These are phyloP conservation scores for Gracilariopsis chorda DNA, from an alignment of 23 red algal genomes.

Conservation along the genomic window DNA sequence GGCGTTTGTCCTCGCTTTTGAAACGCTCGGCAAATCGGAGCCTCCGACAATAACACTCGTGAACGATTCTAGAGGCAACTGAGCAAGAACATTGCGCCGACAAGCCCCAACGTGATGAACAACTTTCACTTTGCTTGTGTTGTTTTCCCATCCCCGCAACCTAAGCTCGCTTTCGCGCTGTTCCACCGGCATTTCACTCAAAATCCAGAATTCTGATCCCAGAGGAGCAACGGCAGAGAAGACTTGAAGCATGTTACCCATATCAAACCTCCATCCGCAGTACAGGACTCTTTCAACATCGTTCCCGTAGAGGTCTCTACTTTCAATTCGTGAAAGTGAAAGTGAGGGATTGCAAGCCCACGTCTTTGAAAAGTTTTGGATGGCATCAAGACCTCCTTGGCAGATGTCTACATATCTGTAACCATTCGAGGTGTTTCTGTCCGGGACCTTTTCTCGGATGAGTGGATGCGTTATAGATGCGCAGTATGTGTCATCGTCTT, in stretches of 20 bases:
- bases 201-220: conserved; percentile 64
- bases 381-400: conserved; percentile 50
- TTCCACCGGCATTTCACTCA: conserved; percentile 46
- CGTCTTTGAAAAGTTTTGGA: conserved; percentile 35
- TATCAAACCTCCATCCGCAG: conserved; percentile 67
- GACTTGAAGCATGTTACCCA: conserved; percentile 59
- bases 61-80: conserved; percentile 59
- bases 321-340: conserved; percentile 8
- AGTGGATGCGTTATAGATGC: conserved; percentile 64
- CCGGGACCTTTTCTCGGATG: conserved; percentile 46
- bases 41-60: conserved; percentile 63
- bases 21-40: conserved; percentile 12
- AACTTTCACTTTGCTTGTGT: conserved; percentile 24
- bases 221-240: conserved; percentile 59
- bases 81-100: conserved; percentile 47
- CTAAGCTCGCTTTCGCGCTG: conserved; percentile 49
- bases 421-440: background rate
- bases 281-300: conserved; percentile 41
- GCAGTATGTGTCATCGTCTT: conserved; percentile 65
- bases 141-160: conserved; percentile 51
- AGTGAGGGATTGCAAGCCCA: conserved; percentile 34
- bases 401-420: conserved; percentile 47
- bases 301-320: conserved; percentile 14
- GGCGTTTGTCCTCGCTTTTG: conserved; percentile 7
- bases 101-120: conserved; percentile 56